A percentile compares a stretch with the other conserved stretches of the same genome.
phyloP scores from a whole-genome alignment of 2,329 filamentous ascomycete genomes.

The Aphanocladium album region DNA sequence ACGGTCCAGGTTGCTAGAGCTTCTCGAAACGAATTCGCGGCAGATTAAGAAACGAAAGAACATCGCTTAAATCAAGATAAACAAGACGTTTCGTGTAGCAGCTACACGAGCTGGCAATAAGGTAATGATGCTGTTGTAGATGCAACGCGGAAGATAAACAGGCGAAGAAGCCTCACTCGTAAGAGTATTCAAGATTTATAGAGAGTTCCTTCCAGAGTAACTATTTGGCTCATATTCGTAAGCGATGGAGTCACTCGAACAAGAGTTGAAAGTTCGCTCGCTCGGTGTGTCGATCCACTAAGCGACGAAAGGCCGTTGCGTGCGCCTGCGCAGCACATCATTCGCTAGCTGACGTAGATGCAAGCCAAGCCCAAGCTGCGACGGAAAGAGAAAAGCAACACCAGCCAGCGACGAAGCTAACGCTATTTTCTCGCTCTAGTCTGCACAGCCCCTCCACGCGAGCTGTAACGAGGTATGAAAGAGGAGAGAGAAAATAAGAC shows the following conservation, averaged over 20 bases:
- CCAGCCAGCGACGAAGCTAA: background rate
- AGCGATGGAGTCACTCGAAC: background rate
- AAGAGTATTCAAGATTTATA: too few species aligned
- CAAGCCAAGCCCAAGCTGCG: background rate
- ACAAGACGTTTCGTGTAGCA: too few species aligned
- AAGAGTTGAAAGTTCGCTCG: background rate
- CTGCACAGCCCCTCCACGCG: slow-evolving; percentile 4
- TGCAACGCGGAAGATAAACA: too few species aligned
- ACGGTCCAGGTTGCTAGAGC: slow-evolving; percentile 12
- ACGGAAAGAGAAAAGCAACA: background rate
- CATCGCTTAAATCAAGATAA: background rate
- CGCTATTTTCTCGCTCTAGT: background rate
- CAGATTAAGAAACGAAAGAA: background rate
- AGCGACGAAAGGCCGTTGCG: background rate
- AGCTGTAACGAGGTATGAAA: background rate
- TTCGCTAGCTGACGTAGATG: background rate
- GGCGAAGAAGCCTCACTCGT: too few species aligned
- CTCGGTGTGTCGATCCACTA: background rate
- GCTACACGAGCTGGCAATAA: too few species aligned
- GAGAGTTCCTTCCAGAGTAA: too few species aligned
- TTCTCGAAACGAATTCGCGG: slow-evolving; percentile 22
- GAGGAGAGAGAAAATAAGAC: background rate
- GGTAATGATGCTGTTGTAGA: too few species aligned
- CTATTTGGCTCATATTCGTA: too few species aligned
- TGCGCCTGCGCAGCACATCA: background rate